A percentile compares a stretch with the other conserved stretches of the same genome.
Conservation (phyloP, 2,329 filamentous ascomycete species). For the Arthrobotrys pseudoclavata region DNA sequence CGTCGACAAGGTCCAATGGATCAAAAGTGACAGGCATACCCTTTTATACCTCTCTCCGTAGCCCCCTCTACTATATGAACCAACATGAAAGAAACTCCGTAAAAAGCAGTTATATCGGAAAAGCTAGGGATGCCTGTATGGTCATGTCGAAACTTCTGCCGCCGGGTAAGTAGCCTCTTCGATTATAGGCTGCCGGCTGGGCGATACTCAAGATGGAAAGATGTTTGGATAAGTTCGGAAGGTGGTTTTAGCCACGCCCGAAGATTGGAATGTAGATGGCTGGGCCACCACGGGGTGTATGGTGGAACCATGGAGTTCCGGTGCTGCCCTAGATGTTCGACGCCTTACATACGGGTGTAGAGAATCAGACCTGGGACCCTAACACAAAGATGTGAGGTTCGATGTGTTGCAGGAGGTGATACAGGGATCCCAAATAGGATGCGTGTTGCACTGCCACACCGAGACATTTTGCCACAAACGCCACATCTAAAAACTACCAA, state of each 20-base stretch:
- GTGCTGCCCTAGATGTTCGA: conserved; percentile 6
- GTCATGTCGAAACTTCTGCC: conserved; percentile 49
- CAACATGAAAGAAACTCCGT: conserved; percentile 21
- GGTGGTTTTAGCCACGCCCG: conserved; percentile 46
- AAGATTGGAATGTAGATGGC: conserved; percentile 25
- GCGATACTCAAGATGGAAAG: conserved; percentile 54
- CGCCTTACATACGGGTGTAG: not conserved
- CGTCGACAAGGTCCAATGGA: conserved; percentile 45
- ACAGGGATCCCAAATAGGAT: conserved; percentile 40
- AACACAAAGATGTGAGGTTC: conserved; percentile 1
- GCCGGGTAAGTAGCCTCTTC: conserved; percentile 50
- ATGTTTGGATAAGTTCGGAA: conserved; percentile 50
- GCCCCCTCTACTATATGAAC: not conserved
- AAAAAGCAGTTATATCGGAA: conserved; percentile 33
- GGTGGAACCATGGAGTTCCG: conserved; percentile 19
- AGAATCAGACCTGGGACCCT: not conserved
- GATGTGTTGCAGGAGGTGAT: conserved; percentile 41
- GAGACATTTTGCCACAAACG: conserved; percentile 26
- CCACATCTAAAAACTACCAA: conserved; percentile 51
- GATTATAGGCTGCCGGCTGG: conserved; percentile 58
- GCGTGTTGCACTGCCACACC: conserved; percentile 48
- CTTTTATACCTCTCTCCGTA: conserved; percentile 29
- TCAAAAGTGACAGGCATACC: conserved; percentile 36
- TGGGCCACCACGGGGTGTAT: conserved; percentile 4
- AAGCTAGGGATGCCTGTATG: conserved; percentile 26